These are phyloP conservation scores for Psilocybe cubensis DNA, from an alignment of 768 basidiomycete species.

Conservation along the genomic window DNA sequence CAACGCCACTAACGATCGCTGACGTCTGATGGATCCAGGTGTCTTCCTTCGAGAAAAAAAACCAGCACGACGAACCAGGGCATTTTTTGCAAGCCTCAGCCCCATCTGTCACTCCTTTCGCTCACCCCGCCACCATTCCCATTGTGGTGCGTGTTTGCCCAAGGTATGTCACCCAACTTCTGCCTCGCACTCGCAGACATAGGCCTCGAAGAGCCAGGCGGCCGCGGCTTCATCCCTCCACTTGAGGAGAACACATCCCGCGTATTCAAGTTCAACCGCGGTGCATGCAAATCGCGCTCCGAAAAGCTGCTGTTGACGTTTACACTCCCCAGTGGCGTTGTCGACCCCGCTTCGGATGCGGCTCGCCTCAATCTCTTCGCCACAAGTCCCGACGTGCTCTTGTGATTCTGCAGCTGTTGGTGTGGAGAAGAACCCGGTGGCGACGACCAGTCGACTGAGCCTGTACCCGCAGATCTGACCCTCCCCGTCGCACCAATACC, in stretches of 20 bases:
- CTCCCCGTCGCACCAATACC: conserved; percentile 34
- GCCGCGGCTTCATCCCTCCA: conserved; percentile 13
- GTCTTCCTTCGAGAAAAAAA: neutral
- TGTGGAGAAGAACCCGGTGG: too few relatives aligned
- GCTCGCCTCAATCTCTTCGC: conserved; percentile 70
- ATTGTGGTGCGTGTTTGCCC: conserved; percentile 40
- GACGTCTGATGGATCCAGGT: neutral
- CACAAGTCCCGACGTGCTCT: conserved; percentile 39
- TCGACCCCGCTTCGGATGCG: conserved; percentile 67
- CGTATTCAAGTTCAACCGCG: conserved; percentile 13
- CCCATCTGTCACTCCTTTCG: neutral
- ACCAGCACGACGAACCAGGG: neutral
- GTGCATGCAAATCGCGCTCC: neutral
- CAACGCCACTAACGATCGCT: neutral
- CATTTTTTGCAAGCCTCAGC: neutral
- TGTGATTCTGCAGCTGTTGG: conserved; percentile 3
- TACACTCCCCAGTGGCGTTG: conserved; percentile 21
- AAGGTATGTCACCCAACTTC: conserved; percentile 64
- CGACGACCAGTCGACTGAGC: conserved; percentile 19
- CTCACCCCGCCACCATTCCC: conserved; percentile 12
- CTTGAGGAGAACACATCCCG: conserved; percentile 12
- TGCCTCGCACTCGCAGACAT: conserved; percentile 43
- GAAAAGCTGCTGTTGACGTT: conserved; percentile 18
- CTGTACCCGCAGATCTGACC: conserved; percentile 17
- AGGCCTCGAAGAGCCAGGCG: conserved; percentile 14